Percentiles rank a stretch among this genome's conserved stretches.
phyloP scores from a whole-genome alignment of 2,329 filamentous ascomycete genomes.

The Beauveria caledonica region DNA sequence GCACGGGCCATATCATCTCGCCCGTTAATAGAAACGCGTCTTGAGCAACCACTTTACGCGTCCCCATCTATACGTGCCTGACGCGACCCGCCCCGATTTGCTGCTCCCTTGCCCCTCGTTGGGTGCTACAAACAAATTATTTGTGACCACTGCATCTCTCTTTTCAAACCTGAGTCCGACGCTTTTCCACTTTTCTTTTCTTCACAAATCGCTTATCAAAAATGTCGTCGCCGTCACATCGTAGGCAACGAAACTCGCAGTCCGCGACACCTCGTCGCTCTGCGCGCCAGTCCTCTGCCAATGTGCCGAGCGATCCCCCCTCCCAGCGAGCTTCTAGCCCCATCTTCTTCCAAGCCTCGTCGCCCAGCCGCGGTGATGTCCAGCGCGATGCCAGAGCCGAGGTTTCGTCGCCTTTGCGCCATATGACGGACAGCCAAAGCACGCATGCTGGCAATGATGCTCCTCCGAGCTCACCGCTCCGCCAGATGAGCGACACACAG shows the following conservation, averaged over 20 bases:
- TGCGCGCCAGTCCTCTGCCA: conserved; percentile 30
- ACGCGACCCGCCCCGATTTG: conserved; percentile 17
- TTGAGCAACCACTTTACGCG: conserved; percentile 34
- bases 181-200: conserved; percentile 8
- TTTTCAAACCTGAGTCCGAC: neutral
- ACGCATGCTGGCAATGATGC: conserved; percentile 29
- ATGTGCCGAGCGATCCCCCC: conserved; percentile 38
- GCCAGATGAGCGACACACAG: conserved; percentile 51
- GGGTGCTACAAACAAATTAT: conserved; percentile 9
- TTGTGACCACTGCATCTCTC: conserved; percentile 16
- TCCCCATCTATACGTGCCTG: conserved; percentile 11
- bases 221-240: conserved; percentile 38
- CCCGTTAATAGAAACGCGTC: conserved; percentile 16
- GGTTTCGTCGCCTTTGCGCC: conserved; percentile 46
- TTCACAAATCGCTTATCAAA: conserved; percentile 13
- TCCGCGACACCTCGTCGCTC: conserved; percentile 35
- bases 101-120: conserved; percentile 18
- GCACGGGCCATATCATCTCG: conserved; percentile 18
- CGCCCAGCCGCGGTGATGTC: conserved; percentile 25
- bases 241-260: conserved; percentile 45
- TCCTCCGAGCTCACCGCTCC: conserved; percentile 50
- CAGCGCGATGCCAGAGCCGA: conserved; percentile 26
- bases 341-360: conserved; percentile 60
- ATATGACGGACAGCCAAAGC: conserved; percentile 50
- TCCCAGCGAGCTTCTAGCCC: conserved; percentile 66